A percentile compares a stretch with the other conserved stretches of the same genome.
Conservation (phyloP, 192 early-diverging fungal species). For the Backusella liffmaniae region DNA sequence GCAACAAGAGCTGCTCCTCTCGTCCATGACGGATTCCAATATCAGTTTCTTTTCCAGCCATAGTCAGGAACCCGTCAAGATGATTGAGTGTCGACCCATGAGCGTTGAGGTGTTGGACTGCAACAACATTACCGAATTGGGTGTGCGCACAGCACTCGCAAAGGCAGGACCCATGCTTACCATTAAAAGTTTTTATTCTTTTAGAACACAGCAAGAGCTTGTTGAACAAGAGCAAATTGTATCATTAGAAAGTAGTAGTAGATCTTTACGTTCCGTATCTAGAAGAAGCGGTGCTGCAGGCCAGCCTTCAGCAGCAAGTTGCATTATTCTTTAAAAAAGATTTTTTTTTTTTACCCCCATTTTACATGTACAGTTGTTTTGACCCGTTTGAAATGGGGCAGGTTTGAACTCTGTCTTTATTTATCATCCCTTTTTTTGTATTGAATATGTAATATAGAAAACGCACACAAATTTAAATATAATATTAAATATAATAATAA, state of each 20-base stretch:
- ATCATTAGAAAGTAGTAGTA: background rate
- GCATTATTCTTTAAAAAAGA: conserved; percentile 18
- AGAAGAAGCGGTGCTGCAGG: conserved; percentile 4
- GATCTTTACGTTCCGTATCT: background rate
- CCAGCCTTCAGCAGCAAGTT: conserved; percentile 5
- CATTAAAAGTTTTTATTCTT: conserved; percentile 52
- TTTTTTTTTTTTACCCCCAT: too few relatives aligned
- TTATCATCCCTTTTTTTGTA: background rate
- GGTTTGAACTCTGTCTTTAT: background rate
- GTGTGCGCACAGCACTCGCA: conserved; percentile 38
- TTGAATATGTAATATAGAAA: background rate
- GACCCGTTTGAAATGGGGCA: conserved; percentile 1
- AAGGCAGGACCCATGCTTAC: conserved; percentile 36
- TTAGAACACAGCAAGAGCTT: conserved; percentile 20
- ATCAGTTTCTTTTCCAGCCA: background rate
- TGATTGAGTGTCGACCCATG: background rate
- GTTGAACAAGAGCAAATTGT: background rate
- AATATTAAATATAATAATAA: background rate
- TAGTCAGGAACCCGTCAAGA: background rate
- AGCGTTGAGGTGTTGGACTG: conserved; percentile 52
- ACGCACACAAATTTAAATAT: background rate
- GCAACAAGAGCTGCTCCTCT: conserved; percentile 41
- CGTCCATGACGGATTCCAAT: conserved; percentile 18
- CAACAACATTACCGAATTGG: conserved; percentile 44
- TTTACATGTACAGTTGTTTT: background rate